A percentile compares a stretch with the other conserved stretches of the same genome.
These are phyloP conservation scores for Taiwanofungus camphoratus DNA, from an alignment of 1,284 basidiomycete genomes.

Conservation along the genomic window DNA sequence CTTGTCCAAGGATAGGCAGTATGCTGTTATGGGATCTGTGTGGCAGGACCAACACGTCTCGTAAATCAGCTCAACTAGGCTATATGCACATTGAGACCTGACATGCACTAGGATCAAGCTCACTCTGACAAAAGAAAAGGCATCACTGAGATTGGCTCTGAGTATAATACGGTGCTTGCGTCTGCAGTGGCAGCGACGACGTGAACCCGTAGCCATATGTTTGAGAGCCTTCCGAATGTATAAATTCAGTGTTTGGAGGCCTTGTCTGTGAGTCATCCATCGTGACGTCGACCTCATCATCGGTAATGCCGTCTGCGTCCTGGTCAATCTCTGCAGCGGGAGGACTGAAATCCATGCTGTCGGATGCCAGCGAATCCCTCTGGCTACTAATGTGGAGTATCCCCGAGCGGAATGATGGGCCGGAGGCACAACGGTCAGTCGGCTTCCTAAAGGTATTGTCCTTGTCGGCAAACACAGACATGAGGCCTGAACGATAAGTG, in stretches of 20 bases:
- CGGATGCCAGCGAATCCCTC: background rate
- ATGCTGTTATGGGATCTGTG: background rate
- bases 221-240: background rate
- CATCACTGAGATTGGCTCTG: constrained; percentile 11
- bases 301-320: background rate
- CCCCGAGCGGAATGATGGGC: background rate
- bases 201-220: constrained; percentile 10
- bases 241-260: background rate
- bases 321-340: too few species aligned
- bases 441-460: too few species aligned
- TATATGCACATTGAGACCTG: background rate
- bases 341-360: too few species aligned
- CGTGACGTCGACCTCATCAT: background rate
- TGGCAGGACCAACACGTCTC: background rate
- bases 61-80: background rate
- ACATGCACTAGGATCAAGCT: background rate
- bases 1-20: too few species aligned
- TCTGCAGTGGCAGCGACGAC: constrained; percentile 13
- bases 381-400: background rate
- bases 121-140: background rate
- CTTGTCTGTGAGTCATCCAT: constrained; percentile 6
- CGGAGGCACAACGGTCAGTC: too few species aligned
- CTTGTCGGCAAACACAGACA: background rate
- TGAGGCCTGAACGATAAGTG: background rate
- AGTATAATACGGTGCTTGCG: constrained; percentile 13